Evolutionary conservation across 306 rosid species (phyloP).

Genomic region (Dryas alaskensis): DNA sequence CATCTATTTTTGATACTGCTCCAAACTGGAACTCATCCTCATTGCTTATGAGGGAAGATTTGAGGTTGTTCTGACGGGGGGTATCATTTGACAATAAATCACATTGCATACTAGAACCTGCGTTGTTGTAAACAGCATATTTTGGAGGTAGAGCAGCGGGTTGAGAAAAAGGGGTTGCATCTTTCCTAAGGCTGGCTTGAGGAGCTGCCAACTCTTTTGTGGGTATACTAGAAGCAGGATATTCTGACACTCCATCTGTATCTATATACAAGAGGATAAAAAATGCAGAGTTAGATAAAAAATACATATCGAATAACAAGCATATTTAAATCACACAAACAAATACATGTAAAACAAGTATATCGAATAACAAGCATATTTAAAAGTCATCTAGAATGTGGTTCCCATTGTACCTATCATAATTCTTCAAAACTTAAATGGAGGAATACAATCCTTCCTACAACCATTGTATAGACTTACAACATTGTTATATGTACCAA

Average conservation of each 20-base stretch:
- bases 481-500: too few relatives aligned
- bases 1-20: slow-evolving; percentile 58
- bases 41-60: slow-evolving; percentile 48
- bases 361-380: background rate
- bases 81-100: slow-evolving; percentile 49
- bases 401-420: background rate
- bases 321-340: background rate
- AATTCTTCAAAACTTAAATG: background rate
- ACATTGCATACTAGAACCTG: slow-evolving; percentile 50
- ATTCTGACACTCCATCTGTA: slow-evolving; percentile 54
- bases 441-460: background rate
- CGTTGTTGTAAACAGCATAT: slow-evolving; percentile 48
- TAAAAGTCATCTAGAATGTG: background rate
- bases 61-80: slow-evolving; percentile 61
- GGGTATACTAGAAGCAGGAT: slow-evolving; percentile 47
- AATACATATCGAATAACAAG: background rate
- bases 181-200: slow-evolving; percentile 56
- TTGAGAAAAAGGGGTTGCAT: slow-evolving; percentile 51
- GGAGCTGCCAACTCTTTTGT: slow-evolving; percentile 49
- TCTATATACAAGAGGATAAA: slow-evolving; percentile 34
- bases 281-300: slow-evolving; percentile 23
- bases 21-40: slow-evolving; percentile 62
- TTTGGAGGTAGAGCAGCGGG: slow-evolving; percentile 46
- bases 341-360: background rate
- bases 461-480: too few relatives aligned